A percentile compares a stretch with the other conserved stretches of the same genome.
phyloP scores from a whole-genome alignment of 768 basidiomycete genomes.

The Boletus pseudopeckii region DNA sequence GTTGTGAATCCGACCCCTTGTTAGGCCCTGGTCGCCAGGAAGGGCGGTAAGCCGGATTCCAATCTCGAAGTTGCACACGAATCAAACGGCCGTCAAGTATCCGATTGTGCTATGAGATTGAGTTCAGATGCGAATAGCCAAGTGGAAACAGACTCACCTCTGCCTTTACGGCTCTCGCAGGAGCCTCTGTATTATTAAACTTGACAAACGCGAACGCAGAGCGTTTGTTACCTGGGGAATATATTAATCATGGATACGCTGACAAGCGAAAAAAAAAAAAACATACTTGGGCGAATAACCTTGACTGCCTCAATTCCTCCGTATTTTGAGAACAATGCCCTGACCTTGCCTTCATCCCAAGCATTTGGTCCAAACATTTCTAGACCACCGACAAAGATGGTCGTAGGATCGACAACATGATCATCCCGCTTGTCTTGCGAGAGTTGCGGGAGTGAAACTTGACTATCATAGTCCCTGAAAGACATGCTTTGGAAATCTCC shows the following conservation, averaged over 20 bases:
- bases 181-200: conserved; percentile 59
- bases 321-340: conserved; percentile 57
- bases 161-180: conserved; percentile 62
- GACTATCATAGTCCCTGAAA: conserved; percentile 22
- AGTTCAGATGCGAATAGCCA: conserved; percentile 1
- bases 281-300: conserved; percentile 62
- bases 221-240: conserved; percentile 49
- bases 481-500: conserved; percentile 33
- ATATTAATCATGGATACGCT: not conserved
- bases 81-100: conserved; percentile 66
- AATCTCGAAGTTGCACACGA: conserved; percentile 72
- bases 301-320: conserved; percentile 64
- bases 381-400: conserved; percentile 76
- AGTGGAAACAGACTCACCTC: conserved; percentile 43
- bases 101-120: conserved; percentile 59
- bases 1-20: conserved; percentile 37
- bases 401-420: conserved; percentile 57
- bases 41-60: conserved; percentile 51
- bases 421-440: conserved; percentile 28
- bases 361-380: conserved; percentile 58
- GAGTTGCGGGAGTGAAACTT: conserved; percentile 18
- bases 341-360: conserved; percentile 68
- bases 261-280: not conserved
- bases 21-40: conserved; percentile 35
- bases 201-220: conserved; percentile 80